These are phyloP conservation scores for Oehlia diaphana DNA, from an alignment of 192 early-diverging fungal genomes.

Conservation along the genomic window DNA sequence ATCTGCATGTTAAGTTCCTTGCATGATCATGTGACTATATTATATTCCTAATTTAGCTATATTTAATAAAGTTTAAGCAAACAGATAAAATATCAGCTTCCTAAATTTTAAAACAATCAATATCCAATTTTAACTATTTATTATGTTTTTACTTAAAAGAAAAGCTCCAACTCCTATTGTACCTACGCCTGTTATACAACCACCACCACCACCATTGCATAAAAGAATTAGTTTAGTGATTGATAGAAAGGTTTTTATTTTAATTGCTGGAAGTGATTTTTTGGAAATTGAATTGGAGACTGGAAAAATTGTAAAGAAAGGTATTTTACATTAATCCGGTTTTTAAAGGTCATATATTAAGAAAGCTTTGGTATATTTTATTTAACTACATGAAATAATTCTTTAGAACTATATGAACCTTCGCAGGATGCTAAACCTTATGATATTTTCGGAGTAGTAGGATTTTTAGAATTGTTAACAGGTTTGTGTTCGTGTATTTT, in stretches of 20 bases:
- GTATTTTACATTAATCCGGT: not conserved
- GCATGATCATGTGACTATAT: no score
- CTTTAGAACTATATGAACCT: not conserved
- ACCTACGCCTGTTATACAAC: not conserved
- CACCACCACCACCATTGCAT: conserved; percentile 7
- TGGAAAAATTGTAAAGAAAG: conserved; percentile 16
- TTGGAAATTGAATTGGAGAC: conserved; percentile 13
- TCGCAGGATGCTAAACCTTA: not conserved
- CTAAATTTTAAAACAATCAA: not conserved
- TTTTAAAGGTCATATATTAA: not conserved
- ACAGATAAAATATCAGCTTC: not conserved
- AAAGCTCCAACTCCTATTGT: not conserved
- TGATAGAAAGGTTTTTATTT: conserved; percentile 22
- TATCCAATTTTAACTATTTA: not conserved
- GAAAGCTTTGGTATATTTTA: not conserved
- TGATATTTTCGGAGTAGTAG: conserved; percentile 20
- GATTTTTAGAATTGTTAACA: conserved; percentile 12
- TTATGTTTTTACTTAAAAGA: not conserved
- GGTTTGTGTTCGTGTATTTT: not conserved
- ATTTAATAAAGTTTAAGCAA: not conserved
- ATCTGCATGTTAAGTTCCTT: no score
- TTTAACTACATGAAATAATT: not conserved
- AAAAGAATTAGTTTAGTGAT: conserved; percentile 10
- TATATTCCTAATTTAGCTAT: not conserved
- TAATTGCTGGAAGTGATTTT: conserved; percentile 15